Percentiles rank a stretch among this genome's conserved stretches.
Evolutionary conservation across 2,329 filamentous ascomycete species (phyloP).

Genomic region (Albophoma yamanashiensis): DNA sequence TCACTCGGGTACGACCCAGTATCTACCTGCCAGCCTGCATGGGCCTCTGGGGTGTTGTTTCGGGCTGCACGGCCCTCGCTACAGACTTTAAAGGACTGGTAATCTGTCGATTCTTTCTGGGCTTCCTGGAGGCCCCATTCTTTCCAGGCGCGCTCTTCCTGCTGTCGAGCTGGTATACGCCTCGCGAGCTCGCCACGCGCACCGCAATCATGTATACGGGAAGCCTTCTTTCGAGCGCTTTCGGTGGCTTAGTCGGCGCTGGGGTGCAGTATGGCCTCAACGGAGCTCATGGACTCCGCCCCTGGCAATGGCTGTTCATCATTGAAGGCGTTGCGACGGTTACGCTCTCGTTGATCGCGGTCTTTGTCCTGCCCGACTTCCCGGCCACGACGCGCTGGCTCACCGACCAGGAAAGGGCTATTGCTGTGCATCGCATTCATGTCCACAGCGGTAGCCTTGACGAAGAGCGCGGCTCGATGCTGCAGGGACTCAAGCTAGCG

Average conservation of each 20-base stretch:
- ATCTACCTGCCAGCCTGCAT: slow-evolving; percentile 30
- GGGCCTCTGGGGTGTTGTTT: slow-evolving; percentile 27
- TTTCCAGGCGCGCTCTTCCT: slow-evolving; percentile 25
- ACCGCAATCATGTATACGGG: slow-evolving; percentile 34
- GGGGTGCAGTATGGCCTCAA: slow-evolving; percentile 25
- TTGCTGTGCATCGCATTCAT: slow-evolving; percentile 4
- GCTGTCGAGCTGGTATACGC: slow-evolving; percentile 43
- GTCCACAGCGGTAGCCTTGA: slow-evolving; percentile 5
- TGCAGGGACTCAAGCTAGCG: slow-evolving; percentile 14
- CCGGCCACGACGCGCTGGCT: slow-evolving; percentile 30
- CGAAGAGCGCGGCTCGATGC: slow-evolving; percentile 8
- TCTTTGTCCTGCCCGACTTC: slow-evolving; percentile 16
- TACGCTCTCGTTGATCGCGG: slow-evolving; percentile 11
- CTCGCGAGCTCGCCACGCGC: slow-evolving; percentile 32
- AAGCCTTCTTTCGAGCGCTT: slow-evolving; percentile 23
- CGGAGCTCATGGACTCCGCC: slow-evolving; percentile 13
- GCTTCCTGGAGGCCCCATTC: slow-evolving; percentile 29
- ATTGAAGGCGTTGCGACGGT: slow-evolving; percentile 19
- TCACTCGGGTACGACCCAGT: slow-evolving; percentile 28
- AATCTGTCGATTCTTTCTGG: slow-evolving; percentile 27
- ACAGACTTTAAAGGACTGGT: slow-evolving; percentile 31
- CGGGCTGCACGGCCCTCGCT: slow-evolving; percentile 27
- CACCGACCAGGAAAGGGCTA: slow-evolving; percentile 10
- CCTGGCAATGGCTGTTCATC: slow-evolving; percentile 23
- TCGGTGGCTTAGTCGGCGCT: slow-evolving; percentile 32